phyloP scores from a whole-genome alignment of 2,329 filamentous ascomycete genomes.

The Aspergillus persii region DNA sequence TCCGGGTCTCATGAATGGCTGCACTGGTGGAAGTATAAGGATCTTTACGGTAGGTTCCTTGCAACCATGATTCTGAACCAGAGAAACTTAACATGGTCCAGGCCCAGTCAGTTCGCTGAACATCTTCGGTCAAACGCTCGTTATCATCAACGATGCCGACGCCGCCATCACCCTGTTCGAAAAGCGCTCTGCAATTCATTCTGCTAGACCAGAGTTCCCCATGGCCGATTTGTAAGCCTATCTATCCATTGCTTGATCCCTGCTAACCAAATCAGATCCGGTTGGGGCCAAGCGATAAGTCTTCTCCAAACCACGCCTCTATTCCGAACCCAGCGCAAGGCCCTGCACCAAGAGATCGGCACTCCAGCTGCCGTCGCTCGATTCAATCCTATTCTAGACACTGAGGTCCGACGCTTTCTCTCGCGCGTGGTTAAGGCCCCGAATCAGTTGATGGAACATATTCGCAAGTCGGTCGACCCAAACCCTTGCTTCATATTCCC shows the following conservation, averaged over 20 bases:
- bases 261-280: conserved; percentile 18
- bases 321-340: conserved; percentile 45
- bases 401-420: conserved; percentile 44
- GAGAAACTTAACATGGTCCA: not conserved
- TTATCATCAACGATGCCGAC: conserved; percentile 32
- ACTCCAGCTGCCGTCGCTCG: conserved; percentile 39
- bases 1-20: conserved; percentile 34
- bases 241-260: not conserved
- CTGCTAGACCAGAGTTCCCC: conserved; percentile 8
- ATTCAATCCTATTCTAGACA: conserved; percentile 43
- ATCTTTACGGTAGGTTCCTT: conserved; percentile 27
- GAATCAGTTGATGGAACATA: conserved; percentile 38
- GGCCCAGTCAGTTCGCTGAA: conserved; percentile 34
- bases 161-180: conserved; percentile 30
- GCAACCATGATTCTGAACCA: no score
- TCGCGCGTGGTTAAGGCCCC: conserved; percentile 42
- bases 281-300: conserved; percentile 38
- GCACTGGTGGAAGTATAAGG: conserved; percentile 43
- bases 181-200: conserved; percentile 23
- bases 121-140: conserved; percentile 29
- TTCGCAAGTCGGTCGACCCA: conserved; percentile 27
- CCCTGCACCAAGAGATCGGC: conserved; percentile 45
- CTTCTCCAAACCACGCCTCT: conserved; percentile 33
- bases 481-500: no score
- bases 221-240: not conserved